Base-by-base conservation (phyloP, 345 rosid species). In the Anastatica hierochuntica region DNA sequence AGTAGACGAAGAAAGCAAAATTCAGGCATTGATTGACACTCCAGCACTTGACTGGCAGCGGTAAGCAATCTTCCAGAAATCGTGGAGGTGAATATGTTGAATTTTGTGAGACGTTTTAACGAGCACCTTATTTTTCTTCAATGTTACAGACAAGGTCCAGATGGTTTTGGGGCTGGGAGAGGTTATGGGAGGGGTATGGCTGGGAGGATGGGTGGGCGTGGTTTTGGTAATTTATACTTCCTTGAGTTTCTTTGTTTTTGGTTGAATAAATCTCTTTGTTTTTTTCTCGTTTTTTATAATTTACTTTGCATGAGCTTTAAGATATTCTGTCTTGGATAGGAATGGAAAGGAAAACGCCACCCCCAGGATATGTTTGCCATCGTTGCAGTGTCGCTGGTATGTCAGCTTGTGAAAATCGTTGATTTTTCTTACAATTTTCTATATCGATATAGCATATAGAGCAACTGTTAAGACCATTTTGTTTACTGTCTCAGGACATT, bases 21-120 rank as follows among this genome's bases (percentile, higher is more conserved):
- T 92, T 42, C 84, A 85, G 70, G 97, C 90, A 39, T 72, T 92
- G 59, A 81, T 88, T 62, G 89, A 92, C 52, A 85, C 99, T 40
- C 94, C 94, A 20, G 97, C 95, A 49, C 76, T 92, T 68, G 99
- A 92, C 67, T 92, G 99, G 99, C 97, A 85, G 70, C 80, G 97
- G 98, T 92, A 64, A 79, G 86, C 62, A 53, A 54, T 43, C 24
- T 9, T 39, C 10, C 38, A 15, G 33, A 39, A 30, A 11, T 11
- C 10, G 14, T 43, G 37, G 24, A 43, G 26, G 11, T 58, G 8
- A 18, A 15, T 11, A 11, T 47, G 23, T 58, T 20, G 13, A 27
- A 10, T 8, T n/a, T 30, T 53, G 13, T 29, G 3, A 20, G 66
- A 45, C 13, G 10, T 15, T 30, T 35, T 54, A 47, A 17, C 30